Evolutionary conservation across 257 asterid species (phyloP), one percentile per base, ranked within the genome.

Genomic region (Solanum microdontum): DNA sequence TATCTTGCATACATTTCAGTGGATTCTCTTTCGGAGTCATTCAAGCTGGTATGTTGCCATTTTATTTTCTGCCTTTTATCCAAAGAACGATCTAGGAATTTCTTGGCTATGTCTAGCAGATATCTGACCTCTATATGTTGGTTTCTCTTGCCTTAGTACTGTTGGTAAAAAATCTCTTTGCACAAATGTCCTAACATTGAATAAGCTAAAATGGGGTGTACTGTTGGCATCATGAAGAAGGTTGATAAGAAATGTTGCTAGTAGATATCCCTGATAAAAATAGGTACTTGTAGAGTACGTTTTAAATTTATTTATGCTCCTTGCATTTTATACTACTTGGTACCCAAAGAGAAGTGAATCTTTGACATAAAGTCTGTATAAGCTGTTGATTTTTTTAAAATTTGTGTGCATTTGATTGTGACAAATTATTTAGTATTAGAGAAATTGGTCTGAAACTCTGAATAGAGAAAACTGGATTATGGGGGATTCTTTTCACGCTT

Each of bases 1-100:
- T 97, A 92, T 90, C 87, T 97, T 77, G 99, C 99, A 66, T 97
- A 97, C 91, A 96, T 98, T 51, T 93, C 98, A 4, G 98, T 96
- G 30, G 99, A 97, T 87, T 93, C 98, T 72, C 88, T 96, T 87
- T 95, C 98, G 12, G 98, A 97, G 7, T 92, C 98, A 15, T 96
- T 96, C 90, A 97, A 95, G 95, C 95, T 95, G 93, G 99, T 97
- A 92, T 86, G 93, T n/a, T 60, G 3, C 86, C 19, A 40, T 70
- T 37, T 84, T 43, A n/a, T 30, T 17, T 51, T 89, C 87, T 88
- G 66, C 13, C 32, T 51, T 87, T 84, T 39, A 82, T 86, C 60
- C 87, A 17, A 15, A 9, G 34, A 43, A 24, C 21, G 5, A 24
- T 84, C 64, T 62, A 34, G 68, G 28, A n/a, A 9, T 66, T 70